phyloP scores from a whole-genome alignment of 345 rosid species.

The Sonneratia caseolaris region DNA sequence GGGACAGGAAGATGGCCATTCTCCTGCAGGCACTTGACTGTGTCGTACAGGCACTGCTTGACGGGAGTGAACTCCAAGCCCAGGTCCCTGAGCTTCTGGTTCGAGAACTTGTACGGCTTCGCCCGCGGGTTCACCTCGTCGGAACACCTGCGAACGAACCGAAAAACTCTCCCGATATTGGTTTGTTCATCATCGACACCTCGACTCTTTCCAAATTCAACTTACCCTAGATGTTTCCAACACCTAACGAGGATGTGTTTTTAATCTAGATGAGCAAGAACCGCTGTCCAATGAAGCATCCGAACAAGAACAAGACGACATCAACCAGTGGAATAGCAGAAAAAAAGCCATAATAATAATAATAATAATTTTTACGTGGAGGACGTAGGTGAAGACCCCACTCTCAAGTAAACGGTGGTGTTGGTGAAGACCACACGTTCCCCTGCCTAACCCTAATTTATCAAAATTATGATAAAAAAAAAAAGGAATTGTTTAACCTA shows the following conservation, averaged over 20 bases:
- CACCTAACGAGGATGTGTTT: no score
- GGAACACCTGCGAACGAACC: slow-evolving; percentile 43
- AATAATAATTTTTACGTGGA: not conserved
- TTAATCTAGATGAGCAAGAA: no score
- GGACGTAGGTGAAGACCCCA: slow-evolving; percentile 1
- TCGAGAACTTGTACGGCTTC: slow-evolving; percentile 66
- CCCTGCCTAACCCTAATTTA: no score
- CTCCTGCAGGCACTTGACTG: slow-evolving; percentile 85
- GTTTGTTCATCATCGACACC: not conserved
- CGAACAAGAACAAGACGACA: not conserved
- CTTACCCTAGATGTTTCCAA: no score
- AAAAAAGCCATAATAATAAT: not conserved
- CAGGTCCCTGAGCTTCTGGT: slow-evolving; percentile 66
- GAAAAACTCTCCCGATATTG: not conserved
- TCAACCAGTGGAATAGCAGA: not conserved
- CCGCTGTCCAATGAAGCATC: no score
- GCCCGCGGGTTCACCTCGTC: slow-evolving; percentile 84
- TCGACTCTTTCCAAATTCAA: not conserved
- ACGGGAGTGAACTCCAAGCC: slow-evolving; percentile 77
- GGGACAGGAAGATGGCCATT: slow-evolving; percentile 73
- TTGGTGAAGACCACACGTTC: slow-evolving; percentile 24
- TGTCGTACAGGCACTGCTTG: slow-evolving; percentile 73
- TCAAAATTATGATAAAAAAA: no score
- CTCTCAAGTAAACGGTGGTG: not conserved
- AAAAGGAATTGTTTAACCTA: no score